A percentile compares a stretch with the other conserved stretches of the same genome.
Evolutionary conservation across 331 rosid genomes (phyloP).

Genomic region (Pyrus hybrid): DNA sequence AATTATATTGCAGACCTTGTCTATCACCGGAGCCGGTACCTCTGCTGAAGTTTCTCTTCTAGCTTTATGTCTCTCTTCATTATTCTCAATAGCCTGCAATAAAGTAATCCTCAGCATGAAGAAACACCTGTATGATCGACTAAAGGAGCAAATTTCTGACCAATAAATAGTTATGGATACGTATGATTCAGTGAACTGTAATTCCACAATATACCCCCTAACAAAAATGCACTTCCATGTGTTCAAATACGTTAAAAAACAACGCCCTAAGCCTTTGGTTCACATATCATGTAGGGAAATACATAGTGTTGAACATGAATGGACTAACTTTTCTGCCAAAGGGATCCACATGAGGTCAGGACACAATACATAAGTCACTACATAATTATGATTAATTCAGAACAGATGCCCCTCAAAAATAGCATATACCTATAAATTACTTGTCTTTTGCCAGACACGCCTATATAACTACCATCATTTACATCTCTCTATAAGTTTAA

Average conservation of each 20-base stretch:
- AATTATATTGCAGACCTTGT: slow-evolving; percentile 54
- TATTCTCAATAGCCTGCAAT: slow-evolving; percentile 64
- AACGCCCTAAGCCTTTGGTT: not conserved
- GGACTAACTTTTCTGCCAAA: not conserved
- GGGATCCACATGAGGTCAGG: not conserved
- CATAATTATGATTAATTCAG: not conserved
- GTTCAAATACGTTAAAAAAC: not conserved
- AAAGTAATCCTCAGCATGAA: slow-evolving; percentile 19
- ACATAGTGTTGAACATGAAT: not conserved
- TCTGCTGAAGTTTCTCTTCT: slow-evolving; percentile 65
- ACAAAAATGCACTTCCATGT: not conserved
- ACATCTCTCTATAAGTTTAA: not conserved
- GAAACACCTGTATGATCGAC: not conserved
- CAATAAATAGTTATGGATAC: not conserved
- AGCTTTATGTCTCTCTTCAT: slow-evolving; percentile 66
- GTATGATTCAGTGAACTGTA: not conserved
- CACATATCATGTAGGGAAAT: not conserved
- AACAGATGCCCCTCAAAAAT: not conserved
- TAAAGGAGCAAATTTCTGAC: not conserved
- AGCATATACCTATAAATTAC: not conserved
- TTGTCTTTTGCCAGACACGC: not conserved
- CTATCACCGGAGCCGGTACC: slow-evolving; percentile 40
- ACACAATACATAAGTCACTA: not conserved
- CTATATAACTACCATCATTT: not conserved
- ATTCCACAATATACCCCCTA: not conserved